These are phyloP conservation scores for Trypanosoma avium DNA, from an alignment of 208 protist species.

Conservation along the genomic window DNA sequence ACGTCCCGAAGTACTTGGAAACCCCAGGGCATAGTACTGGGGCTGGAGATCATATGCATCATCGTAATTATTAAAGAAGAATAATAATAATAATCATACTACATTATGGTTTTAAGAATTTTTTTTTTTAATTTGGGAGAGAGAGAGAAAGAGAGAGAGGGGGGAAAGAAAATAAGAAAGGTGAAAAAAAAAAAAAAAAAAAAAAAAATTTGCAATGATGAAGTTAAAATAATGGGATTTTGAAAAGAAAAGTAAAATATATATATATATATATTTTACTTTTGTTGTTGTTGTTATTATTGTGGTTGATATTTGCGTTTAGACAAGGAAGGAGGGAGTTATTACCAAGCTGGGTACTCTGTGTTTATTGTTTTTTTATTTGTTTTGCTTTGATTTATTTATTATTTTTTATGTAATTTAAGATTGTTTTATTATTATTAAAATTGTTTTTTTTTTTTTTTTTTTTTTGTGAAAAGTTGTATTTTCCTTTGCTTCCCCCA, in stretches of 20 bases:
- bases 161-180: too few relatives aligned
- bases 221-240: too few relatives aligned
- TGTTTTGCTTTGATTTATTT: neutral
- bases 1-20: conserved; percentile 84
- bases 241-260: too few relatives aligned
- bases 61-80: conserved; percentile 79
- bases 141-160: conserved; percentile 1
- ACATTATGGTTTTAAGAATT: neutral
- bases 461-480: neutral
- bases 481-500: too few relatives aligned
- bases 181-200: too few relatives aligned
- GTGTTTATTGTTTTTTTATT: neutral
- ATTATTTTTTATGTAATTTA: conserved; percentile 10
- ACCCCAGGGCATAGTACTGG: conserved; percentile 58
- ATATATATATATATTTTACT: too few relatives aligned
- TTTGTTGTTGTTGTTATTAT: conserved; percentile 11
- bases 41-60: conserved; percentile 60
- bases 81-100: too few relatives aligned
- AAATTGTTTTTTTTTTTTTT: conserved; percentile 12
- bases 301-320: too few relatives aligned
- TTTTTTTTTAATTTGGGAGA: neutral
- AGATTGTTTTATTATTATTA: neutral
- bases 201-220: too few relatives aligned
- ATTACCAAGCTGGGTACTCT: too few relatives aligned
- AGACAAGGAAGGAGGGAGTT: too few relatives aligned